phyloP scores from a whole-genome alignment of 2,329 filamentous ascomycete genomes.

The Penicillium sp. region DNA sequence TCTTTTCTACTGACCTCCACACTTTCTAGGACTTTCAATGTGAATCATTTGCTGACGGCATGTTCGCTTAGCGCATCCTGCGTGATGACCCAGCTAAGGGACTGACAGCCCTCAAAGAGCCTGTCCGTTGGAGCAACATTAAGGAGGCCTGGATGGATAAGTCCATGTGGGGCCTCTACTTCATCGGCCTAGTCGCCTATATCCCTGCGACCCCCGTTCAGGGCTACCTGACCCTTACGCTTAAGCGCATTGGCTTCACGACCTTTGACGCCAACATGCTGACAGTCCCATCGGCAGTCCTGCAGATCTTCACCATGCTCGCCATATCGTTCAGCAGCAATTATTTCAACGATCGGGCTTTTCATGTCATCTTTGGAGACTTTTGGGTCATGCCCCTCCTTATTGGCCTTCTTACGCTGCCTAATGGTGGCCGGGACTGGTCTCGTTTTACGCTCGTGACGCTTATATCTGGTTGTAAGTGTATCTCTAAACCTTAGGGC shows the following conservation, averaged over 20 bases:
- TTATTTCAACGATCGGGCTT: slow-evolving; percentile 56
- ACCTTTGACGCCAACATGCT: slow-evolving; percentile 52
- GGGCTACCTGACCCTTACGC: slow-evolving; percentile 37
- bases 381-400: slow-evolving; percentile 58
- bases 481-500: background rate
- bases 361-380: slow-evolving; percentile 57
- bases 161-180: slow-evolving; percentile 58
- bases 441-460: slow-evolving; percentile 22
- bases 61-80: slow-evolving; percentile 46
- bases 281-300: slow-evolving; percentile 58
- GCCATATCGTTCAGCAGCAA: slow-evolving; percentile 56
- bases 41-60: background rate
- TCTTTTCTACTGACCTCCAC: background rate
- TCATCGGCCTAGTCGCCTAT: slow-evolving; percentile 47
- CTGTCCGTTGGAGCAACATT: slow-evolving; percentile 33
- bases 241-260: slow-evolving; percentile 57
- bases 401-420: slow-evolving; percentile 53
- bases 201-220: slow-evolving; percentile 34
- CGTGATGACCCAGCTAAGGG: slow-evolving; percentile 58
- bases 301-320: slow-evolving; percentile 60
- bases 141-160: slow-evolving; percentile 50
- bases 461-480: slow-evolving; percentile 1
- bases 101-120: slow-evolving; percentile 61
- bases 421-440: slow-evolving; percentile 31
- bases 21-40: background rate